Base-by-base conservation (phyloP, 352 stramenopile genomes). In the Aphanomyces stellatus region DNA sequence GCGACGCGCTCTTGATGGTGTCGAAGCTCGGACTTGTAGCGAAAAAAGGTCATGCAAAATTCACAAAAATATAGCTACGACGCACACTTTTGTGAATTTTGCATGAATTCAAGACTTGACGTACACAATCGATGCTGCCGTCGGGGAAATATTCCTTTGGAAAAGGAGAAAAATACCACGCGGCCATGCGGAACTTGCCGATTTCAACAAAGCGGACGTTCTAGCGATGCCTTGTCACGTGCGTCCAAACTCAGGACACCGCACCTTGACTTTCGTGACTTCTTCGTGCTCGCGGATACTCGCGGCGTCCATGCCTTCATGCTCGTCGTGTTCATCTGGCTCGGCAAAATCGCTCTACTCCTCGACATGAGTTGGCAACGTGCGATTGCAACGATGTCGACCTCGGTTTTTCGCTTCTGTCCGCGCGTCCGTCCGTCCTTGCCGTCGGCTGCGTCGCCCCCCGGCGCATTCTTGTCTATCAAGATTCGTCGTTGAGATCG, bases 141-240 rank as follows among this genome's bases (percentile, higher is more conserved):
- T 91, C 83, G 0, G 83, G 85, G 53, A 97, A 92, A 67, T 92
- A 88, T 74, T 99, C 95, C 69, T 98, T 98, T 1, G 96, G 96
- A 62, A 99, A 96, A 11, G 96, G 96, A 25, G 90, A 98, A 72
- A 98, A 99, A 75, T 99, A 99, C 95, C 95, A 98, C 22, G 90
- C 95, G 46, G 95, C 90, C 90, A 98, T 97, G 67, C 90, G 91
- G 78, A 87, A 91, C 48, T 83, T 80, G 4, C 96, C 96, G 41
- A 99, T 82, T 72, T 99, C 93, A 17, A 99, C 81, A 70, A 91
- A 96, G 13, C 90, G 85, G 35, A 99, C 93, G 84, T 99, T 99
- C 77, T 98, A 86, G 2, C 91, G 64, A 34, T 63, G 5, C 7
- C 46, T 3, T 5, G 51, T 28, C 24, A 28, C 10, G 31, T 30